phyloP scores from a whole-genome alignment of 2,329 filamentous ascomycete species.

The Sclerotinia sclerotiorum region DNA sequence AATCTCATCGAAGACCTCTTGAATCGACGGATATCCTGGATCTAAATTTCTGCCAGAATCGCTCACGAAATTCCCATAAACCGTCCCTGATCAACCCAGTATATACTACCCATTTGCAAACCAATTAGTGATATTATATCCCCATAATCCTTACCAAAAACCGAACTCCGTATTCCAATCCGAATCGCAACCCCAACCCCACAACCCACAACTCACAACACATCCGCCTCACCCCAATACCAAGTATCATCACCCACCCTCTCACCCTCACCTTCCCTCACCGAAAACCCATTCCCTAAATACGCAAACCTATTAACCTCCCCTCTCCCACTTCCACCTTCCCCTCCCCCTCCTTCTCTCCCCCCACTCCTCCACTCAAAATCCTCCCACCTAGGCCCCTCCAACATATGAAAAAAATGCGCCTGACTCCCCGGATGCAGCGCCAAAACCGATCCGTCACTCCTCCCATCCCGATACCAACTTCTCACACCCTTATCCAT shows the following conservation, averaged over 20 bases:
- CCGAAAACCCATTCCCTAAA: conserved; percentile 28
- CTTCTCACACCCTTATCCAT: conserved; percentile 23
- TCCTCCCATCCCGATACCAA: conserved; percentile 34
- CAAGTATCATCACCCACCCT: conserved; percentile 17
- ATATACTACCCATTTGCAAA: background rate
- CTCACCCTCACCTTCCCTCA: conserved; percentile 21
- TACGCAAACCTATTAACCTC: conserved; percentile 24
- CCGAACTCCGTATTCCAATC: too few relatives aligned
- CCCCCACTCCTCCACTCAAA: conserved; percentile 20
- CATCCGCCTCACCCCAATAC: conserved; percentile 22
- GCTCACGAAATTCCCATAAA: background rate
- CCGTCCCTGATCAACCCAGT: background rate
- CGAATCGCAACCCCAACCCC: too few relatives aligned
- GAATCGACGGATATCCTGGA: background rate
- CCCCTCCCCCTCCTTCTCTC: background rate
- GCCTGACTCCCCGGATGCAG: conserved; percentile 29
- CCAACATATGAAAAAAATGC: conserved; percentile 27
- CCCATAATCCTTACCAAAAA: too few relatives aligned
- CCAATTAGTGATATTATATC: too few relatives aligned
- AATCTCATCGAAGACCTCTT: background rate
- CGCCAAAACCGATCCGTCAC: conserved; percentile 26
- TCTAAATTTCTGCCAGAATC: background rate
- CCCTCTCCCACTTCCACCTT: too few relatives aligned
- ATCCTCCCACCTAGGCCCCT: conserved; percentile 24
- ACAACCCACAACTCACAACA: background rate